Percentiles rank a stretch among this genome's conserved stretches.
These are phyloP conservation scores for Colletotrichum chlorophyti DNA, from an alignment of 2,329 filamentous ascomycete genomes.

Conservation along the genomic window DNA sequence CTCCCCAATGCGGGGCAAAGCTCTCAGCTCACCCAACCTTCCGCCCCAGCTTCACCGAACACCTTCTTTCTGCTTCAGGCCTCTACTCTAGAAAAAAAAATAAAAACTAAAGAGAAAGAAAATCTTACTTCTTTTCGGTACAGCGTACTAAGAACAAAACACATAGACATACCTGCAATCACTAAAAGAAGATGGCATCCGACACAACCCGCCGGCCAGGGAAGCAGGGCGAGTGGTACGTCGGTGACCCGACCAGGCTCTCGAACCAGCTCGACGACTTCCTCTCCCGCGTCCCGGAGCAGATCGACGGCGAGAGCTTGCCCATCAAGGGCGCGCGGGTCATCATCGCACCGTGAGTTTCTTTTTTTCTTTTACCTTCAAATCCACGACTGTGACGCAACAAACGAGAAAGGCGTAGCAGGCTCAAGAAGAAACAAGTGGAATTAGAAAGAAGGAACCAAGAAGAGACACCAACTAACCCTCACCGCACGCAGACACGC, in stretches of 20 bases:
- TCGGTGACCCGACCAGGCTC: constrained; percentile 64
- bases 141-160: no score
- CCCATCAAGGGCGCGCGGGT: constrained; percentile 79
- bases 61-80: background rate
- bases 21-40: constrained; percentile 7
- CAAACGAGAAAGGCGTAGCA: no score
- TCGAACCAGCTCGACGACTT: constrained; percentile 74
- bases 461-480: background rate
- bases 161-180: no score
- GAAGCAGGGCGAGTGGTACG: constrained; percentile 92
- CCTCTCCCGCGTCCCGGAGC: constrained; percentile 73
- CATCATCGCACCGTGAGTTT: constrained; percentile 52
- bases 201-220: constrained; percentile 47
- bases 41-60: background rate
- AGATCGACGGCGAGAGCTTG: constrained; percentile 64
- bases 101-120: no score
- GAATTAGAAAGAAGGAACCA: no score
- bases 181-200: background rate
- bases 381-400: background rate
- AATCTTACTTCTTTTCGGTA: no score
- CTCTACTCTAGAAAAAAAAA: no score
- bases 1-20: constrained; percentile 10
- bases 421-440: no score
- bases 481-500: constrained; percentile 71
- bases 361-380: background rate